A percentile compares a stretch with the other conserved stretches of the same genome.
phyloP scores from a whole-genome alignment of 495 filamentous ascomycete genomes.

The Bacidia rubella region DNA sequence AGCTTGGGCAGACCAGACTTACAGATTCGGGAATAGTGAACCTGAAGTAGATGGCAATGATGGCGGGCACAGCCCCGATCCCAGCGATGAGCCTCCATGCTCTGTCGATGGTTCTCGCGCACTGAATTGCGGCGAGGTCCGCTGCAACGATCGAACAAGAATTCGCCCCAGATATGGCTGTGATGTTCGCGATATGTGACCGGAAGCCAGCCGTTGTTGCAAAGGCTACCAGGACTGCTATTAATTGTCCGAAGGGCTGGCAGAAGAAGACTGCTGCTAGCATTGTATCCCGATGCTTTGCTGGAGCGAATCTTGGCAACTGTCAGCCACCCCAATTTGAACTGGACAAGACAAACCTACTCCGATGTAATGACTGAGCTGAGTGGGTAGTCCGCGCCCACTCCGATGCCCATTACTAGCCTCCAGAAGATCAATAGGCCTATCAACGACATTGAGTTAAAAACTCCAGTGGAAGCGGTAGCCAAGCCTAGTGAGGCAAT shows the following conservation, averaged over 20 bases:
- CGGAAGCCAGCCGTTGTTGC: slow-evolving; percentile 31
- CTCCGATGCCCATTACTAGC: slow-evolving; percentile 40
- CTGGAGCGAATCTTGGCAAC: slow-evolving; percentile 39
- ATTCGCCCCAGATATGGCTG: background rate
- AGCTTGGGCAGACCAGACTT: background rate
- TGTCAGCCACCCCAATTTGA: background rate
- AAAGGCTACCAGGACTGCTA: slow-evolving; percentile 39
- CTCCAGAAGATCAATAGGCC: slow-evolving; percentile 47
- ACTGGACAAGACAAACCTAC: slow-evolving; percentile 19
- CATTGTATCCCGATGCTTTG: slow-evolving; percentile 46
- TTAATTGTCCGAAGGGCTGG: slow-evolving; percentile 53
- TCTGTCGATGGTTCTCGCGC: slow-evolving; percentile 26
- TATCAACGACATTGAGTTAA: slow-evolving; percentile 40
- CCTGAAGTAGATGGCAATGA: slow-evolving; percentile 43
- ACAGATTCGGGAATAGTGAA: slow-evolving; percentile 39
- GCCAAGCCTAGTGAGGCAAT: slow-evolving; percentile 42
- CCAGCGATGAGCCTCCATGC: slow-evolving; percentile 51
- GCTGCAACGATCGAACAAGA: slow-evolving; percentile 9
- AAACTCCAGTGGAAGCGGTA: slow-evolving; percentile 28
- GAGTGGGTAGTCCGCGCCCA: slow-evolving; percentile 41
- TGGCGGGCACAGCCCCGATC: slow-evolving; percentile 46
- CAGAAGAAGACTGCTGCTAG: slow-evolving; percentile 53
- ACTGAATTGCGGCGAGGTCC: slow-evolving; percentile 19
- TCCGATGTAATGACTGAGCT: slow-evolving; percentile 50
- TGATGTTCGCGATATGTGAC: slow-evolving; percentile 4